Conservation (phyloP, 129 eudicot genomes). For the Centella asiatica region DNA sequence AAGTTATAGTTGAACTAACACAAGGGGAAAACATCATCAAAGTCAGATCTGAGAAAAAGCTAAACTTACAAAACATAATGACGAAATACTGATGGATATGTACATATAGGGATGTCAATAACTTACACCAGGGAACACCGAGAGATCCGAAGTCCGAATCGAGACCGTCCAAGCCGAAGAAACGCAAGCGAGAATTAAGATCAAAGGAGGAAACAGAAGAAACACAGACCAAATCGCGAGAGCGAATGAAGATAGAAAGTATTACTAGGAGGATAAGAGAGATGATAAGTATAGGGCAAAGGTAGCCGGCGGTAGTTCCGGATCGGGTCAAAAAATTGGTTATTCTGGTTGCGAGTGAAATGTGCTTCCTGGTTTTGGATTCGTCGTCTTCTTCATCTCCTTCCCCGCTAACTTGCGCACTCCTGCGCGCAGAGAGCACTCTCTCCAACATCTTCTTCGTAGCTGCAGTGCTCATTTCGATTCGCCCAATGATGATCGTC, state of each 20-base stretch:
- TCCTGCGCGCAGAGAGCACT: constrained; percentile 57
- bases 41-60: neutral
- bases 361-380: constrained; percentile 64
- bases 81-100: neutral
- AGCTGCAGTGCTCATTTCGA: constrained; percentile 2
- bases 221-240: constrained; percentile 65
- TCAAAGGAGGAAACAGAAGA: constrained; percentile 48
- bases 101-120: constrained; percentile 1
- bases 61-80: too few species aligned
- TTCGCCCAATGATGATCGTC: too few species aligned
- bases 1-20: neutral
- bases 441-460: constrained; percentile 49
- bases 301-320: constrained; percentile 22
- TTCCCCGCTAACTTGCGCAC: constrained; percentile 41
- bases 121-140: constrained; percentile 96
- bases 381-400: constrained; percentile 48
- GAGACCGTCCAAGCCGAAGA: constrained; percentile 66
- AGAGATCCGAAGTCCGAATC: constrained; percentile 83
- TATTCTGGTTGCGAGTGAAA: constrained; percentile 39
- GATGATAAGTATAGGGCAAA: constrained; percentile 41
- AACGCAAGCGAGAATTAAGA: constrained; percentile 48
- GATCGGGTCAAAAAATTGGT: constrained; percentile 51
- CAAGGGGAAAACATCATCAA: too few species aligned
- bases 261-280: constrained; percentile 22
- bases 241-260: constrained; percentile 27